Conservation (phyloP, 2,329 filamentous ascomycete species). For the Claviceps citrina region DNA sequence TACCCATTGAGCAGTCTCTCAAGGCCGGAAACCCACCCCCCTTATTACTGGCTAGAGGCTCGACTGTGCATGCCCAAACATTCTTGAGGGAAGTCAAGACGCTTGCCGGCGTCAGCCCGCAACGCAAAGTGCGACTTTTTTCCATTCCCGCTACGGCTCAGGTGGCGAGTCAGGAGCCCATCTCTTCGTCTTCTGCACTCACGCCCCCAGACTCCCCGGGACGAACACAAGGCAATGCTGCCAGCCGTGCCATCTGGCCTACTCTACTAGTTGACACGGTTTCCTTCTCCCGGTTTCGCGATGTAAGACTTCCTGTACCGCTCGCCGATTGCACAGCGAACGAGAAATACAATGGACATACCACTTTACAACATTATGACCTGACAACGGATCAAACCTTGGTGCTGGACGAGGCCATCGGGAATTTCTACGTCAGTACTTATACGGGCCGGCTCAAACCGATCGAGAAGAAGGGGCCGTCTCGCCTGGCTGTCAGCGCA, state of each 20-base stretch:
- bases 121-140: constrained; percentile 66
- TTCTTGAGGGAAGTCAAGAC: constrained; percentile 64
- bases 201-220: constrained; percentile 28
- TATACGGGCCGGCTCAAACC: constrained; percentile 21
- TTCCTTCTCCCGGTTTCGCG: constrained; percentile 32
- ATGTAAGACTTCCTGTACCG: constrained; percentile 11
- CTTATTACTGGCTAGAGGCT: constrained; percentile 53
- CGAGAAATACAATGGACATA: constrained; percentile 60
- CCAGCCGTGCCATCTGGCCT: constrained; percentile 22
- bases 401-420: constrained; percentile 67
- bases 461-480: constrained; percentile 23
- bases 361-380: constrained; percentile 48
- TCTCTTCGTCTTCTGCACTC: constrained; percentile 20
- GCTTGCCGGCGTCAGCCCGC: constrained; percentile 48
- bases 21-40: constrained; percentile 48
- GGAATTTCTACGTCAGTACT: constrained; percentile 42
- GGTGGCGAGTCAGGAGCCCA: constrained; percentile 18
- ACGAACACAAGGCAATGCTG: constrained; percentile 11
- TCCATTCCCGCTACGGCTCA: constrained; percentile 35
- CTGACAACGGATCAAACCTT: constrained; percentile 60
- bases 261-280: constrained; percentile 31
- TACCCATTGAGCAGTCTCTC: constrained; percentile 40
- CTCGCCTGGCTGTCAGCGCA: constrained; percentile 13
- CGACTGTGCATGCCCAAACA: constrained; percentile 51
- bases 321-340: constrained; percentile 53